Evolutionary conservation across 2,329 filamentous ascomycete genomes (phyloP).

Genomic region (Myriosclerotinia scirpicola): DNA sequence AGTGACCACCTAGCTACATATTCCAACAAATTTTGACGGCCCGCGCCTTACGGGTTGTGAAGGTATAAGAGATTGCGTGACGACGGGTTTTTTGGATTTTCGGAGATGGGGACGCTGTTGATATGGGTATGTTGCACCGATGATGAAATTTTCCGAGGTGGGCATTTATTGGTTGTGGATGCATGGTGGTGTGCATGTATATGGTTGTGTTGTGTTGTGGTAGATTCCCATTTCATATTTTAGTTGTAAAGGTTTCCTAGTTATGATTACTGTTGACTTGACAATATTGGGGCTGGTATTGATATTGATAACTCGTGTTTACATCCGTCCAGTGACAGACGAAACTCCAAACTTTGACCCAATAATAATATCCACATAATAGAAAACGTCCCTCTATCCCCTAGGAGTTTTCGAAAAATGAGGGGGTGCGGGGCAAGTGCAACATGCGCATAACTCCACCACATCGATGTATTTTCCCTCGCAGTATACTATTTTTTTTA

Average conservation of each 20-base stretch:
- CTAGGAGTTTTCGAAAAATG: not conserved
- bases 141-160: not conserved
- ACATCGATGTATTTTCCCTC: not conserved
- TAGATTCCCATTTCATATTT: not conserved
- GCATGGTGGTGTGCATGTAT: not conserved
- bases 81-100: not conserved
- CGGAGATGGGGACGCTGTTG: not conserved
- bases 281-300: not conserved
- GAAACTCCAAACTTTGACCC: not conserved
- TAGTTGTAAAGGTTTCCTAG: not conserved
- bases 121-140: not conserved
- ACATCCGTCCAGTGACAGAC: conserved; percentile 17
- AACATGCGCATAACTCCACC: not conserved
- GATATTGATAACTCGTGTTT: not conserved
- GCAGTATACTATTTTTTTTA: not conserved
- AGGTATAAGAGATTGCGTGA: not conserved
- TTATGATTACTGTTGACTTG: not conserved
- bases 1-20: not conserved
- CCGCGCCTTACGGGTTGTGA: not conserved
- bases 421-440: conserved; percentile 6
- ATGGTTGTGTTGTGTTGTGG: not conserved
- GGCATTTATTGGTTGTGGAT: not conserved
- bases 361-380: not conserved
- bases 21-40: not conserved
- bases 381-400: not conserved